Base-by-base conservation (phyloP, 192 early-diverging fungal genomes). In the Funneliformis mosseae region DNA sequence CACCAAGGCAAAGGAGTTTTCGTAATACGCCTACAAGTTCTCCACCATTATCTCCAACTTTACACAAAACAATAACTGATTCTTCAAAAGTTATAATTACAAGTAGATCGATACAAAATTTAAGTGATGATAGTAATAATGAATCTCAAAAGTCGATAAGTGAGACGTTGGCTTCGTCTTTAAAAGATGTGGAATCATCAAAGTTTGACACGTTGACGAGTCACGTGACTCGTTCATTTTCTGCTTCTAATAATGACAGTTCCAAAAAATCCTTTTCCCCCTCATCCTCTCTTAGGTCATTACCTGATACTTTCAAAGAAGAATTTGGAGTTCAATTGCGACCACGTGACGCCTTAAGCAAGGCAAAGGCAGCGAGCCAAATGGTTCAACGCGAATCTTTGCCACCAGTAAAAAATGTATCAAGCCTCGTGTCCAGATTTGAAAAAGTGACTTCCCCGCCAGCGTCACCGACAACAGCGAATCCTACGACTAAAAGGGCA, bases 391-490 rank as follows among this genome's bases (percentile, higher is more conserved):
- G 33, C 1, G n/a, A 39, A 5, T 18, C 55, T 61, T 41, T 59
- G 11, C 48, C 74, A 11, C 74, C 11, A 8, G 42, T 38, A 41
- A 59, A 62, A 76, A 76, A 41, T n/a, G 74, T 76, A 5, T 61
- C 74, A 39, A 55, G 61, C 62, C 23, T 76, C 0, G 59, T 76
- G 3, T 61, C 74, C 11, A 28, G n/a, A 61, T 76, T 76, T 76
- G 74, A 76, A 62, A 76, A 76, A 39, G 33, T 39, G 18, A 8
- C 12, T 39, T 39, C 74, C 21, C 59, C 74, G 23, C 74, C 74
- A 3, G 61, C 74, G 7, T 76, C 74, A 21, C 74, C 74, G 39
- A 73, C 71, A 23, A 23, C 71, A 8, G 18, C 39, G 8, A 61
- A 39, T 61, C 59, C 72, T 3, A 48, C 27, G 1, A 62, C 23